Percentiles rank a stretch among this genome's conserved stretches.
phyloP scores from a whole-genome alignment of 2,329 filamentous ascomycete genomes.

The Apiospora pterosperma region DNA sequence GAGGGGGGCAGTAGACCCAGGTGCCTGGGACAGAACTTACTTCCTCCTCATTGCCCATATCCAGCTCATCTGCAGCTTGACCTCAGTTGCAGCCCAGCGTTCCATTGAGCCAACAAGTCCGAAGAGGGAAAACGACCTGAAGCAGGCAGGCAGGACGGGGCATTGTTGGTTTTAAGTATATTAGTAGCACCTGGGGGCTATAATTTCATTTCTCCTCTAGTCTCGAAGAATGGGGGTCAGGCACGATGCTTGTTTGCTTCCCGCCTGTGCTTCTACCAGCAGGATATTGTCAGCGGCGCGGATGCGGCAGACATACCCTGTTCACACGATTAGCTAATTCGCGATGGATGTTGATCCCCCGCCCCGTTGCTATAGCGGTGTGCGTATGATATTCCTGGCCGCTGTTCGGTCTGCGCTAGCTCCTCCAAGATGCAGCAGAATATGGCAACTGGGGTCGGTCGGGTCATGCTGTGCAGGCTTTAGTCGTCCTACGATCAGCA shows the following conservation, averaged over 20 bases:
- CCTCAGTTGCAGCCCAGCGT: not conserved
- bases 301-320: not conserved
- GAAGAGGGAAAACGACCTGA: not conserved
- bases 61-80: not conserved
- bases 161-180: not conserved
- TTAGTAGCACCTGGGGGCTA: not conserved
- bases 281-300: not conserved
- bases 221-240: not conserved
- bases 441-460: not conserved
- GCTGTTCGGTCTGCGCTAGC: slow-evolving; percentile 1
- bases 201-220: not conserved
- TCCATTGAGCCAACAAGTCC: not conserved
- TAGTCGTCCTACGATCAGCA: not conserved
- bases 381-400: not conserved
- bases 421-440: not conserved
- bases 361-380: not conserved
- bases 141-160: not conserved
- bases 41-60: not conserved
- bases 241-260: not conserved
- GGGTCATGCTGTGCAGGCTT: not conserved
- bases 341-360: not conserved
- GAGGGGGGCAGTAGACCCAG: not conserved
- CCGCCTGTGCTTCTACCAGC: not conserved
- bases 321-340: not conserved
- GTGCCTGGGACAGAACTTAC: not conserved